These are phyloP conservation scores for Puccinia coronata DNA, from an alignment of 1,284 basidiomycete species.

Conservation along the genomic window DNA sequence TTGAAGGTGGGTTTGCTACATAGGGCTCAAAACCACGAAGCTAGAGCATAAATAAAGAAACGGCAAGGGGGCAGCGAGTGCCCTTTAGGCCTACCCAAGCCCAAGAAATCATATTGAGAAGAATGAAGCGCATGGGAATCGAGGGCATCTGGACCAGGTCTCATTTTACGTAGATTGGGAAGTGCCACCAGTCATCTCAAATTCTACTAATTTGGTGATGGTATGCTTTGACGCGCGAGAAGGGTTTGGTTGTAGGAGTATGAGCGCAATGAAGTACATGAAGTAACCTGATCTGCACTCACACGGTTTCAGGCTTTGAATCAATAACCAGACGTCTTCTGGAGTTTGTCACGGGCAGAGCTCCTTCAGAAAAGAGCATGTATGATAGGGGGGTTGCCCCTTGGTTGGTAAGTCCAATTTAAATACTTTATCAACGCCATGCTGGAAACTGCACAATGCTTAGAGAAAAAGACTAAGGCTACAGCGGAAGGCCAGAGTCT, in stretches of 20 bases:
- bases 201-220: not conserved
- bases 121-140: not conserved
- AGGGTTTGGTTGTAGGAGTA: constrained; percentile 6
- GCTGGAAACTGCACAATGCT: not conserved
- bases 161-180: not conserved
- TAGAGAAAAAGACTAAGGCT: too few relatives aligned
- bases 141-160: not conserved
- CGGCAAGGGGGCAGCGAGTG: not conserved
- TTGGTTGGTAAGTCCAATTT: not conserved
- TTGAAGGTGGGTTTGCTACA: not conserved
- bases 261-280: not conserved
- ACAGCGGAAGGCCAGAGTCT: too few relatives aligned
- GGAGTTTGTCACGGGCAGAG: not conserved
- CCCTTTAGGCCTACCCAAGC: not conserved
- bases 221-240: not conserved
- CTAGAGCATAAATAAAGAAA: not conserved
- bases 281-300: constrained; percentile 13
- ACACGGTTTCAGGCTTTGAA: constrained; percentile 3
- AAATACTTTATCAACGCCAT: not conserved
- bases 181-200: not conserved
- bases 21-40: not conserved
- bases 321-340: constrained; percentile 1
- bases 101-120: constrained; percentile 1
- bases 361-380: not conserved
- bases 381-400: not conserved